phyloP scores from a whole-genome alignment of 352 stramenopile genomes.

The Phytophthora pisi region DNA sequence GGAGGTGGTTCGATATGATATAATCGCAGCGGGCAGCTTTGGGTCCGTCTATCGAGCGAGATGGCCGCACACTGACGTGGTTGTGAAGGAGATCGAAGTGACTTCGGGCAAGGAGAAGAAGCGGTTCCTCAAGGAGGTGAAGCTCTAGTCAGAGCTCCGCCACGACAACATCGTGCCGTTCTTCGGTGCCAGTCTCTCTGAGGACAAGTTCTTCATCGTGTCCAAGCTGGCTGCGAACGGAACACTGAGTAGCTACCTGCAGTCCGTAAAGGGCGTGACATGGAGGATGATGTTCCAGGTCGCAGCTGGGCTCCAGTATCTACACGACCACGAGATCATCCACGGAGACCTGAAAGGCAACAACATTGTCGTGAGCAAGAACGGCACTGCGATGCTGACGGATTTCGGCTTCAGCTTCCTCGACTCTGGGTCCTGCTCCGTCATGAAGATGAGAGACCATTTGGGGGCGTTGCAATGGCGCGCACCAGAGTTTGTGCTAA shows the following conservation, averaged over 20 bases:
- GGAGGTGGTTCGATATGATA: neutral
- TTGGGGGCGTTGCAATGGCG: neutral
- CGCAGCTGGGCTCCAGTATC: conserved; percentile 22
- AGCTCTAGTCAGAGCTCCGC: neutral
- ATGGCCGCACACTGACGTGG: neutral
- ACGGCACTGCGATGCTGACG: conserved; percentile 37
- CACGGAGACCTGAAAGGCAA: conserved; percentile 30
- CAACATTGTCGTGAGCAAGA: conserved; percentile 37
- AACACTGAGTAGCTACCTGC: conserved; percentile 2
- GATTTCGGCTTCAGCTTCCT: conserved; percentile 37
- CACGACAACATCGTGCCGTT: neutral
- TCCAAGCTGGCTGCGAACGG: neutral
- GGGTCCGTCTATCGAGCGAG: neutral
- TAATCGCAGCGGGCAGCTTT: neutral
- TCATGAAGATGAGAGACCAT: conserved; percentile 7
- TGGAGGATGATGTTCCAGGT: conserved; percentile 24
- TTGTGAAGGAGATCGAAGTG: conserved; percentile 1
- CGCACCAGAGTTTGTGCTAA: neutral
- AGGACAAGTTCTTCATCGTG: neutral
- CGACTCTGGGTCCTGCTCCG: conserved; percentile 4
- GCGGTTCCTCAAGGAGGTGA: neutral
- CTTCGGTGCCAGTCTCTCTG: neutral
- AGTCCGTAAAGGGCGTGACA: conserved; percentile 7
- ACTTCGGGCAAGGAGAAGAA: neutral
- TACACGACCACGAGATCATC: conserved; percentile 27